Conservation (phyloP, 345 rosid species). For the Camelina sativa region DNA sequence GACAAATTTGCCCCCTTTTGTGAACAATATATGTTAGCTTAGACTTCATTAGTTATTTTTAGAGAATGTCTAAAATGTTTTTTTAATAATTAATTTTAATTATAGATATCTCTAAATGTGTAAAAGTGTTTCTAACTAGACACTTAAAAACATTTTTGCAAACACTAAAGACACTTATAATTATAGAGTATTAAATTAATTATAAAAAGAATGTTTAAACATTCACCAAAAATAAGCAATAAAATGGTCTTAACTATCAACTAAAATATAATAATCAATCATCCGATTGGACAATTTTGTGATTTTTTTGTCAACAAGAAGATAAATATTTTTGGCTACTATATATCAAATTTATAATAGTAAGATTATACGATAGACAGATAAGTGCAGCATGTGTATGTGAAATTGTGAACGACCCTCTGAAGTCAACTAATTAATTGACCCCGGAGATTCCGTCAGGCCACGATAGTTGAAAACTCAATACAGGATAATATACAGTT, state of each 20-base stretch:
- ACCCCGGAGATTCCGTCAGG: constrained; percentile 6
- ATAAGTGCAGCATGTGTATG: not conserved
- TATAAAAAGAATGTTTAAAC: too few species aligned
- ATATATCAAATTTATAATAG: not conserved
- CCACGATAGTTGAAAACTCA: not conserved
- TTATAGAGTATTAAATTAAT: too few species aligned
- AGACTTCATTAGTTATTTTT: too few species aligned
- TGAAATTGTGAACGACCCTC: not conserved
- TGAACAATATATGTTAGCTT: too few species aligned
- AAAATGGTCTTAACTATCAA: not conserved
- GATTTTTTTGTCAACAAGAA: not conserved
- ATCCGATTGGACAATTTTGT: not conserved
- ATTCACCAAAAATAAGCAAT: too few species aligned
- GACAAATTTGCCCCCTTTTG: too few species aligned
- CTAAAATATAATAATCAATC: not conserved
- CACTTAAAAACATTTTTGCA: too few species aligned
- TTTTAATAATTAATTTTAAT: too few species aligned
- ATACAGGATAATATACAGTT: not conserved
- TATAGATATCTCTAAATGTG: too few species aligned
- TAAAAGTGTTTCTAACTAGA: too few species aligned
- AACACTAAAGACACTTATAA: too few species aligned
- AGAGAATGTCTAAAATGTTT: too few species aligned
- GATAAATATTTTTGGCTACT: not conserved
- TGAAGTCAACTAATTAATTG: constrained; percentile 18
- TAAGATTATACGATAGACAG: not conserved